Evolutionary conservation across 257 asterid species (phyloP).

Genomic region (Mitragyna speciosa): DNA sequence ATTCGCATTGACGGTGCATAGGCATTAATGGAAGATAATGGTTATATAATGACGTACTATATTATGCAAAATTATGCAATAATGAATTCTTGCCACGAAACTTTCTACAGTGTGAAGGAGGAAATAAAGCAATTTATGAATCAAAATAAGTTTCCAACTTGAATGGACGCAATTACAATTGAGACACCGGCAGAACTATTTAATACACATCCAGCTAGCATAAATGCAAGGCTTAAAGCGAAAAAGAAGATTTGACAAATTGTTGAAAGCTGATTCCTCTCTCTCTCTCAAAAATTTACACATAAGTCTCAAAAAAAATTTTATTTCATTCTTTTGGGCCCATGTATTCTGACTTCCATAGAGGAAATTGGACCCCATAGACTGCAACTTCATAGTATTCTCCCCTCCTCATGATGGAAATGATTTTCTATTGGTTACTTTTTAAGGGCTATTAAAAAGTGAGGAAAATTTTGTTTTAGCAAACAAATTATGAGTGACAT

Average conservation of each 20-base stretch:
- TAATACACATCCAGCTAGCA: background rate
- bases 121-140: too few relatives aligned
- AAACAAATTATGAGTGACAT: background rate
- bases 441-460: background rate
- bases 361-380: background rate
- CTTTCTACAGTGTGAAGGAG: too few relatives aligned
- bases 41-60: too few relatives aligned
- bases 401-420: background rate
- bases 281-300: too few relatives aligned
- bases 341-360: background rate
- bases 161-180: too few relatives aligned
- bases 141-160: too few relatives aligned
- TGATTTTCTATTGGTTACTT: background rate
- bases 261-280: background rate
- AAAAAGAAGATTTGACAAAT: background rate
- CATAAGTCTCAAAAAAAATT: too few relatives aligned
- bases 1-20: too few relatives aligned
- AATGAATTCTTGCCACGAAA: too few relatives aligned
- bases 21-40: too few relatives aligned
- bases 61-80: too few relatives aligned
- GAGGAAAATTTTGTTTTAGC: background rate
- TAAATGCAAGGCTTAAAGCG: background rate
- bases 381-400: background rate
- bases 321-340: background rate
- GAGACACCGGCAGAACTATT: too few relatives aligned